Base-by-base conservation (phyloP, 805 yeast species). In the Yarrowia porcina region DNA sequence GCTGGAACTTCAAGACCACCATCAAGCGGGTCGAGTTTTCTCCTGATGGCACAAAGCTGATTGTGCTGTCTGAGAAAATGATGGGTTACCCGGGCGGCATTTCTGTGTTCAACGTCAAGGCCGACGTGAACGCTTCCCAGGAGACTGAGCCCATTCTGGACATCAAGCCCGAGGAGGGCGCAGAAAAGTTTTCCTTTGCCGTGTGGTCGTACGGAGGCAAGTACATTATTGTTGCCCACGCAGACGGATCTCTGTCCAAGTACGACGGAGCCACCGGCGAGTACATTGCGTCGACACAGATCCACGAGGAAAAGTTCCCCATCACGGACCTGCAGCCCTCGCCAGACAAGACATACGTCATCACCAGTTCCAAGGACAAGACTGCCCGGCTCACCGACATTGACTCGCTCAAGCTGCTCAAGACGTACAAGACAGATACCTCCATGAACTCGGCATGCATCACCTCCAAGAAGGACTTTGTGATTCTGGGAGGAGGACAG, bases 401-500 rank as follows among this genome's bases (percentile, higher is more conserved):
- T 54, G 96, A 89, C 67, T 81, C 86, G 56, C 80, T 94, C 65
- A 35, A 64, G 41, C 72, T 85, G 60, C 75, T 89, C 75, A 91
- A 92, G 77, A 84, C 83, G 20, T 94, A 81, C 76, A 83, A 81
- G 69, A 86, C 97, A 6, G 97, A 91, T 74, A 91, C 96, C 61
- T 97, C 98, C 64, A 82, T 94, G 82, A 94, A 94, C 80, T 84
- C 96, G 36, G 98, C 98, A 18, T 87, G 96, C 67, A 88, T 94
- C 69, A 92, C 99, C 15, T 96, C 98, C 25, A 80, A 86, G 64
- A 94, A 94, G 78, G 93, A 94, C 73, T 93, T 87, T 73, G 88
- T 94, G 66, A 87, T 94, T 56, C 81, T 94, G 66, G 99, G 98
- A 61, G 99, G 99, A 79, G 99, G 99, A 85, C 98, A 94, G 80